Evolutionary conservation across 306 rosid genomes (phyloP), one percentile per base, ranked within the genome.

Genomic region (Oxytropis ochrocephala): DNA sequence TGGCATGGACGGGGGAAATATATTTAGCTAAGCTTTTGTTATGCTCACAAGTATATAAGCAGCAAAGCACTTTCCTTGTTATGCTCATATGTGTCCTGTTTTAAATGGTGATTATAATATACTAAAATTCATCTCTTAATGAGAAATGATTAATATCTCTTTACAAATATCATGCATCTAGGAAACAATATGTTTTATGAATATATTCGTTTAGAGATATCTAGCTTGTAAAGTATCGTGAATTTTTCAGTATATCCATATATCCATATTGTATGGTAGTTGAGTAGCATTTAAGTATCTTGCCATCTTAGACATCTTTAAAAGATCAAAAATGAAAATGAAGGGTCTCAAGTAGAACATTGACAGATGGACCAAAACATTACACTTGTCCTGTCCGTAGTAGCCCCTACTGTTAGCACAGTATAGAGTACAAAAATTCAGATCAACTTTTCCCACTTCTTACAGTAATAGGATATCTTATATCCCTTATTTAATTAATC

Each of bases 291-390:
- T 43, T 43, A 43, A 43, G 48, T 43, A 43, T 11, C 12, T 43
- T 12, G 48, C 14, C 5, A 11, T 43, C 48, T 6, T 5, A 43
- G 41, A 51, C 64, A 51, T 29, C 14, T 41, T 27, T 17, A 3
- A 1, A 10, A 39, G 18, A 35, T 52, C 29, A 30, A 17, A 21
- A 49, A 49, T 14, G 48, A 18, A 33, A 4, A 6, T 48, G 10
- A 44, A 29, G 32, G 29, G 11, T 49, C 51, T 33, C 52, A 13
- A 36, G 10, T 48, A 51, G 33, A 62, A 24, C 54, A 13, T 49
- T 4, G 46, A 73, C 33, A 73, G n/a, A 62, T 51, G 70, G 24
- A 38, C 64, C 62, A 35, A 59, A 50, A 47, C 61, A 36, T 60
- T 33, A 47, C 8, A 36, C 30, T 24, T 36, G 8, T 47, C 9